Conservation (phyloP, 2,329 filamentous ascomycete species). For the Hypoxylon sp. region DNA sequence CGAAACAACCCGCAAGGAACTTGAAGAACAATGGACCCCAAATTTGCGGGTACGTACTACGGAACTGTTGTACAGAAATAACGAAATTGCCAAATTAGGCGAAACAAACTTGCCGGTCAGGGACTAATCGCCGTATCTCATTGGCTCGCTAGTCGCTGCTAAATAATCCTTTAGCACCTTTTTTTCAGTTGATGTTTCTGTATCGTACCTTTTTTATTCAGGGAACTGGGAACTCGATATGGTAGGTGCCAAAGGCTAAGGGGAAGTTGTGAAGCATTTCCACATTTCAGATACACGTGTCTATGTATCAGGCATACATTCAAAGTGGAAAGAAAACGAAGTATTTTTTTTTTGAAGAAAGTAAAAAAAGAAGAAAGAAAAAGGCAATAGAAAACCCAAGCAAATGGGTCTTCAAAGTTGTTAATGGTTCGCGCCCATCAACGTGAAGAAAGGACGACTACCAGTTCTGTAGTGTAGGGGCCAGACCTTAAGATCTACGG, state of each 20-base stretch:
- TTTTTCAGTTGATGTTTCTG: conserved; percentile 15
- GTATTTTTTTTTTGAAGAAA: not conserved
- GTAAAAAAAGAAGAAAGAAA: not conserved
- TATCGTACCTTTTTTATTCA: conserved; percentile 21
- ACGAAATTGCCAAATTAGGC: conserved; percentile 39
- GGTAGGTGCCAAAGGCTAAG: conserved; percentile 23
- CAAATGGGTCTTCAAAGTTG: conserved; percentile 4
- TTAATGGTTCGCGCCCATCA: conserved; percentile 3
- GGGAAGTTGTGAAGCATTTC: conserved; percentile 21
- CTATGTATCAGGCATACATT: not conserved
- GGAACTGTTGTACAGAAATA: conserved; percentile 31
- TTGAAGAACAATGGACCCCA: conserved; percentile 29
- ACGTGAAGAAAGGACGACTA: not conserved
- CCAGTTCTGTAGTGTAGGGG: conserved; percentile 6
- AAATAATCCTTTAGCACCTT: conserved; percentile 36
- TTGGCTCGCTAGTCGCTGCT: conserved; percentile 44
- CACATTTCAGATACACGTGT: conserved; percentile 3
- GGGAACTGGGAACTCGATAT: conserved; percentile 25
- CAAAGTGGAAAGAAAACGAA: not conserved
- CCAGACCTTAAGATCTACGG: conserved; percentile 42
- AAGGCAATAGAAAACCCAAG: not conserved
- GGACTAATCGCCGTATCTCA: conserved; percentile 11
- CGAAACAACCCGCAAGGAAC: conserved; percentile 41
- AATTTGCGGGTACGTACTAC: conserved; percentile 34
- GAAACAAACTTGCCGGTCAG: conserved; percentile 39